Conservation (phyloP, 116 monocot species). For the Phalaenopsis hybrid region DNA sequence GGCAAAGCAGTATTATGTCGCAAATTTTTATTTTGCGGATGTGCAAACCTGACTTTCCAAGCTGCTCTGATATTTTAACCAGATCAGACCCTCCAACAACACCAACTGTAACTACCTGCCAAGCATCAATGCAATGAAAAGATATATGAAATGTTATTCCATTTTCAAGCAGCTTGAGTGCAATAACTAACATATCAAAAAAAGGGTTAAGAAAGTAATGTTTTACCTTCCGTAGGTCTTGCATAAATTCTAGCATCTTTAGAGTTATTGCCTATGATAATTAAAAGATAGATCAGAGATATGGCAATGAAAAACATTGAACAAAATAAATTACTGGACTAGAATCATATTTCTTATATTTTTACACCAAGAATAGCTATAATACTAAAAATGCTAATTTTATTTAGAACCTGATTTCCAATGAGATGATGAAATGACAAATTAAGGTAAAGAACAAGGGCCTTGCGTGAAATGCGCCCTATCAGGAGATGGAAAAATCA, state of each 20-base stretch:
- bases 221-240: constrained; percentile 64
- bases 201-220: neutral
- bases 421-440: neutral
- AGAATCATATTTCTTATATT: neutral
- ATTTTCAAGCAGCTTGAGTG: neutral
- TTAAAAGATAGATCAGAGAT: neutral
- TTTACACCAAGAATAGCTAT: neutral
- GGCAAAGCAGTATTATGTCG: neutral
- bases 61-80: constrained; percentile 87
- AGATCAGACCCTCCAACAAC: constrained; percentile 98
- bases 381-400: neutral
- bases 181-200: neutral
- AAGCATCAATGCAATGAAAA: neutral
- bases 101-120: constrained; percentile 83
- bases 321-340: neutral
- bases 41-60: constrained; percentile 68
- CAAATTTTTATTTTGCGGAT: neutral
- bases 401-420: neutral
- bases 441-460: neutral
- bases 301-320: neutral
- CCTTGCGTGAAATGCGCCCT: neutral
- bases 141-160: neutral
- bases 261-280: constrained; percentile 53
- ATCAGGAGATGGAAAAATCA: neutral
- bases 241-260: constrained; percentile 80